phyloP scores from a whole-genome alignment of 177 flowering plant species.

The Telopea speciosissima region DNA sequence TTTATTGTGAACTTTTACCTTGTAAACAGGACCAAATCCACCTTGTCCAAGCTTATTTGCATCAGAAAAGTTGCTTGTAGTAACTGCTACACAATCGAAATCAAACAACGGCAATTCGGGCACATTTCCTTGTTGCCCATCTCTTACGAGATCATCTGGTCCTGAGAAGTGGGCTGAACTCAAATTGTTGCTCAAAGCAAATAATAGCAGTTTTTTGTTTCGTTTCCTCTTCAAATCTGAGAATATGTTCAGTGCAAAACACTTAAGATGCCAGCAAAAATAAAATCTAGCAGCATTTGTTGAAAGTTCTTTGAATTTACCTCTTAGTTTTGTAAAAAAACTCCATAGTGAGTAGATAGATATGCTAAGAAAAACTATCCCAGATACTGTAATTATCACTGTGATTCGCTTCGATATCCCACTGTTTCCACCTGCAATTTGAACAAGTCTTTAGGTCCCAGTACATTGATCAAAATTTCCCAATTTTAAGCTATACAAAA shows the following conservation, averaged over 20 bases:
- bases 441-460: slow-evolving; percentile 3
- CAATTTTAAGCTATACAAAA: neutral
- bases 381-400: slow-evolving; percentile 16
- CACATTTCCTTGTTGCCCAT: slow-evolving; percentile 27
- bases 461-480: neutral
- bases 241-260: neutral
- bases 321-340: slow-evolving; percentile 24
- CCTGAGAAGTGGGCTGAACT: slow-evolving; percentile 42
- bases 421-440: slow-evolving; percentile 16
- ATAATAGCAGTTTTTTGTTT: slow-evolving; percentile 9
- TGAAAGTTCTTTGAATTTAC: slow-evolving; percentile 13
- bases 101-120: slow-evolving; percentile 42
- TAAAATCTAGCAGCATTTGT: neutral
- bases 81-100: slow-evolving; percentile 36
- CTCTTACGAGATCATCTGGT: slow-evolving; percentile 27
- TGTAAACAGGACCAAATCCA: slow-evolving; percentile 73
- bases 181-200: slow-evolving; percentile 21
- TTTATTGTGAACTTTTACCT: slow-evolving; percentile 24
- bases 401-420: slow-evolving; percentile 18
- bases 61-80: slow-evolving; percentile 54
- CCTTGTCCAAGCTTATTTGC: slow-evolving; percentile 70
- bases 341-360: slow-evolving; percentile 31
- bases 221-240: slow-evolving; percentile 5
- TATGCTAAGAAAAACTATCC: slow-evolving; percentile 15
- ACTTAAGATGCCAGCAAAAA: neutral